Conservation (phyloP, 805 yeast species). For the Diddensiella santjacobensis region DNA sequence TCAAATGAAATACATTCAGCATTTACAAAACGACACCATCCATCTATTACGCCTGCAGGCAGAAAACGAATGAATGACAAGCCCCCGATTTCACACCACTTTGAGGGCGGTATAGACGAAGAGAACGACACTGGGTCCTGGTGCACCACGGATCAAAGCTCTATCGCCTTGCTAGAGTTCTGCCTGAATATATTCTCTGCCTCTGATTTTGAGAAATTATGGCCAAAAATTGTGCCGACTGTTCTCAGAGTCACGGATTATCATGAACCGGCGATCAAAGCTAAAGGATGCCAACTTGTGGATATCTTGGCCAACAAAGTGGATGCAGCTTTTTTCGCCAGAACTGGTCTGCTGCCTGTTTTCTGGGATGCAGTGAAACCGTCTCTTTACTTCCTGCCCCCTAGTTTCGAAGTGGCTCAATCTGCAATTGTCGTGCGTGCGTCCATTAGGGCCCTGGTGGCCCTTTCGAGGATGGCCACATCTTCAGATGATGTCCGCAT, state of each 20-base stretch:
- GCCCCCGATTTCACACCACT: not conserved
- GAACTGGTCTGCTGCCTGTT: conserved; percentile 29
- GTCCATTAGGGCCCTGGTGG: conserved; percentile 44
- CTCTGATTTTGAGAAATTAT: conserved; percentile 15
- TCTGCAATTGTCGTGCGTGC: conserved; percentile 24
- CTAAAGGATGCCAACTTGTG: conserved; percentile 24
- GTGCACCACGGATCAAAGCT: not conserved
- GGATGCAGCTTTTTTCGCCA: conserved; percentile 1
- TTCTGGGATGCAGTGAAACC: conserved; percentile 30
- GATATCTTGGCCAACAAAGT: conserved; percentile 11
- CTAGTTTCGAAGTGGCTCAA: conserved; percentile 22
- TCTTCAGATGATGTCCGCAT: not conserved
- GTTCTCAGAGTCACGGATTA: conserved; percentile 31
- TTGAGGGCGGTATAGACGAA: not conserved
- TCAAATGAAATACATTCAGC: not conserved
- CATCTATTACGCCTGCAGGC: not conserved
- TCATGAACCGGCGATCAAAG: conserved; percentile 24
- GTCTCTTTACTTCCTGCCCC: conserved; percentile 32
- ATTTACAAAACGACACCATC: not conserved
- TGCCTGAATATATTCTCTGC: not conserved
- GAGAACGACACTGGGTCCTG: not conserved
- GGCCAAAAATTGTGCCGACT: conserved; percentile 33
- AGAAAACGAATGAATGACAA: not conserved
- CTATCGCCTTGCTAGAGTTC: conserved; percentile 11
- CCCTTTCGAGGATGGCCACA: conserved; percentile 31